These are phyloP conservation scores for Candida multigemmis DNA, from an alignment of 805 yeast species.

Conservation along the genomic window DNA sequence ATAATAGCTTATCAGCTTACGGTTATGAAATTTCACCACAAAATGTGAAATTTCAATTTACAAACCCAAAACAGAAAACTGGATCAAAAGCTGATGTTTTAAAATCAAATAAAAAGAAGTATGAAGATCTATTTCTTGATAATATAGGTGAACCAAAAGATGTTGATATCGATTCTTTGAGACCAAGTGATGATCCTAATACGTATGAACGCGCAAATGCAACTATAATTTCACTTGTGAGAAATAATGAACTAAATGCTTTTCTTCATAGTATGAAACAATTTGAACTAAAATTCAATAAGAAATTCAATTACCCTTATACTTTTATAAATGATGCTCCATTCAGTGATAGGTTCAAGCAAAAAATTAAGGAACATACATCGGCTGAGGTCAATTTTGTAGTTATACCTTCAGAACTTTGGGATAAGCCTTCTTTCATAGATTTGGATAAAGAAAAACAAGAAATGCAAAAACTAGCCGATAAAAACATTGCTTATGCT, in stretches of 20 bases:
- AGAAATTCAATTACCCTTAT: conserved; percentile 70
- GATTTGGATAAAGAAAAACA: conserved; percentile 34
- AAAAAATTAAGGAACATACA: conserved; percentile 23
- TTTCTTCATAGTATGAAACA: conserved; percentile 46
- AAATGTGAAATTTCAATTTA: conserved; percentile 24
- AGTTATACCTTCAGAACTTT: conserved; percentile 31
- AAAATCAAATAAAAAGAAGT: conserved; percentile 25
- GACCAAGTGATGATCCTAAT: conserved; percentile 17
- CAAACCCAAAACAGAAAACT: conserved; percentile 15
- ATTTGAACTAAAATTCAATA: conserved; percentile 59
- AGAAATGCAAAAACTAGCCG: conserved; percentile 30
- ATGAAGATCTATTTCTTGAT: conserved; percentile 23
- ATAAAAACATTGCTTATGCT: conserved; percentile 52
- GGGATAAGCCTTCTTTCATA: conserved; percentile 55
- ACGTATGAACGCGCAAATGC: conserved; percentile 53
- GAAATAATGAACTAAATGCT: conserved; percentile 49
- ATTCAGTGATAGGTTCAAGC: conserved; percentile 50
- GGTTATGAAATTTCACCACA: conserved; percentile 13
- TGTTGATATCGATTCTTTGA: conserved; percentile 16
- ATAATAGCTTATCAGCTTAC: too few species aligned
- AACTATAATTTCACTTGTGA: conserved; percentile 63
- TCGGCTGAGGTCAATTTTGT: conserved; percentile 27
- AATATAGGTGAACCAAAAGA: conserved; percentile 42
- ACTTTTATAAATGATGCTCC: conserved; percentile 68
- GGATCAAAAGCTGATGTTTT: conserved; percentile 26